Percentiles rank a stretch among this genome's conserved stretches.
Conservation (phyloP, 371 early-diverging fungal genomes). For the Catenaria anguillulae region DNA sequence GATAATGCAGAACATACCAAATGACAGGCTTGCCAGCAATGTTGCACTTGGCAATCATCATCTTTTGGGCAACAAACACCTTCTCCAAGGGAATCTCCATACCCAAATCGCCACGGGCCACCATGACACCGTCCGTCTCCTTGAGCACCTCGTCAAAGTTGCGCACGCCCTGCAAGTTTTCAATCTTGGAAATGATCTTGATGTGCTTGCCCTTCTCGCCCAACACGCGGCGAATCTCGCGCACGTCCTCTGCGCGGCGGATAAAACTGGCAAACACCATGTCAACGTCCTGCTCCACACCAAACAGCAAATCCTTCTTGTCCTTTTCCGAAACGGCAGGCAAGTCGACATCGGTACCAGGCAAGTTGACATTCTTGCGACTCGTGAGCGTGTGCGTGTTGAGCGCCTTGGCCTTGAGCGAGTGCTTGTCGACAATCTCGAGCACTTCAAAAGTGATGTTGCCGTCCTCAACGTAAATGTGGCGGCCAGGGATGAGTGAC, state of each 20-base stretch:
- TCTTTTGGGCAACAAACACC: conserved; percentile 90
- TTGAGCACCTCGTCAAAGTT: conserved; percentile 94
- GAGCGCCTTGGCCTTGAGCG: conserved; percentile 52
- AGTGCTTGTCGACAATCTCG: conserved; percentile 34
- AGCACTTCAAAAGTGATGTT: conserved; percentile 68
- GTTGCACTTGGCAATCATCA: conserved; percentile 91
- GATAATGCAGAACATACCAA: conserved; percentile 19
- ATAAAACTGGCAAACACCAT: conserved; percentile 96
- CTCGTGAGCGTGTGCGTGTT: conserved; percentile 60
- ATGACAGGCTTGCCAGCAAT: conserved; percentile 91
- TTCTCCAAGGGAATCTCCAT: conserved; percentile 89
- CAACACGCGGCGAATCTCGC: conserved; percentile 60
- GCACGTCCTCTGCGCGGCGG: conserved; percentile 74
- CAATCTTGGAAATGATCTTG: conserved; percentile 92
- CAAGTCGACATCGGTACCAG: conserved; percentile 69
- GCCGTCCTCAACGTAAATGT: conserved; percentile 78
- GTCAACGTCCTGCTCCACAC: conserved; percentile 85
- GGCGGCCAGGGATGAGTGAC: conserved; percentile 61
- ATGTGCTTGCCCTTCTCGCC: conserved; percentile 63
- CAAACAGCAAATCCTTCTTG: conserved; percentile 75
- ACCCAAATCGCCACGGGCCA: conserved; percentile 97
- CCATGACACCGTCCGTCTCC: conserved; percentile 96
- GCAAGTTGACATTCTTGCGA: conserved; percentile 80
- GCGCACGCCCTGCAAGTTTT: conserved; percentile 84
- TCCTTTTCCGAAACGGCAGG: conserved; percentile 93